Conservation (phyloP, 306 rosid species). For the Castanea sativa region DNA sequence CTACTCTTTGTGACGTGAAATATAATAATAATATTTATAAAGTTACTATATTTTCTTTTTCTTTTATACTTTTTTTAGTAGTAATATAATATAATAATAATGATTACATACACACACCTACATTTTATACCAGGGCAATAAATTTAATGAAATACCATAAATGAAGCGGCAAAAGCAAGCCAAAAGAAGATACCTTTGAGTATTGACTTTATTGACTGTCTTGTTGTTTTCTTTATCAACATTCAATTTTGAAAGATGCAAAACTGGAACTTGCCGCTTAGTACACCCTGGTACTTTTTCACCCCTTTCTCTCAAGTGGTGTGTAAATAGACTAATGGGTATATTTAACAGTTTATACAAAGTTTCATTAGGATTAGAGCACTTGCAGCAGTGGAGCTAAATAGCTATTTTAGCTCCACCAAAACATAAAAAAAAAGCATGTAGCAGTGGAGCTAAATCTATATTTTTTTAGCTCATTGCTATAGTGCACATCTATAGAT, state of each 20-base stretch:
- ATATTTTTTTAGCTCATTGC: no score
- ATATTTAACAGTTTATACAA: no score
- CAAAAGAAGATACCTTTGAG: slow-evolving; percentile 2
- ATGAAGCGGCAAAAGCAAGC: slow-evolving; percentile 1
- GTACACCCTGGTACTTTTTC: background rate
- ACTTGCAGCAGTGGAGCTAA: no score
- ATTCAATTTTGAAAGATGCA: slow-evolving; percentile 3
- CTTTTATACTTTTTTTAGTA: background rate
- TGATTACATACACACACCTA: no score
- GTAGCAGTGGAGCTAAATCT: no score
- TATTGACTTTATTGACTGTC: background rate
- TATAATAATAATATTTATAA: background rate
- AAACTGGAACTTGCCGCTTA: background rate
- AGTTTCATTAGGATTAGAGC: no score
- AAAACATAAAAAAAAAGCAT: no score
- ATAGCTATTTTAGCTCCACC: no score
- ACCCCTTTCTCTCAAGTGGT: background rate
- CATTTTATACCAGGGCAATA: background rate
- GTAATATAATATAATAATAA: background rate
- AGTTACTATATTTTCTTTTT: background rate
- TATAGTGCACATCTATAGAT: no score
- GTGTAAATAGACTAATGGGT: no score
- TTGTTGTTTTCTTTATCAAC: slow-evolving; percentile 7
- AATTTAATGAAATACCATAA: background rate
- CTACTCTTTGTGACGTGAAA: background rate